Percentiles rank a stretch among this genome's conserved stretches.
Conservation (phyloP, 305 asterid species). For the Fraxinus sp. region DNA sequence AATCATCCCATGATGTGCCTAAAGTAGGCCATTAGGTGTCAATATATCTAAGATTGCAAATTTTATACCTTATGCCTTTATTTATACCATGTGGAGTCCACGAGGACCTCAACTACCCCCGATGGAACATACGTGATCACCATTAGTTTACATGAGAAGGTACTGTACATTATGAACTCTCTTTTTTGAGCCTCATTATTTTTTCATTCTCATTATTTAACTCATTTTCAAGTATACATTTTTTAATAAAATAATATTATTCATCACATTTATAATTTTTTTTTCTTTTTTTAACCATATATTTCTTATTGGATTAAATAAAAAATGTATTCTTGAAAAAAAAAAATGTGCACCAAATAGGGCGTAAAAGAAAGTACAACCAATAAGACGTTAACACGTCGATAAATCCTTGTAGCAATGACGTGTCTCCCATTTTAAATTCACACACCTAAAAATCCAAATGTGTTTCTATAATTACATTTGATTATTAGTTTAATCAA, state of each 20-base stretch:
- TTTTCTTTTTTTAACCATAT: too few species aligned
- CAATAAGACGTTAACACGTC: constrained; percentile 30
- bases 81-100: not conserved
- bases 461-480: not conserved
- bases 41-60: too few species aligned
- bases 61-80: too few species aligned
- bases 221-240: too few species aligned
- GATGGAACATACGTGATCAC: not conserved
- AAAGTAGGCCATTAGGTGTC: too few species aligned
- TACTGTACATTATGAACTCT: not conserved
- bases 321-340: too few species aligned
- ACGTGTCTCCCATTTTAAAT: constrained; percentile 27
- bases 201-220: too few species aligned
- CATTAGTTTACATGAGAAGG: not conserved
- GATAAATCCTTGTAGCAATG: constrained; percentile 5
- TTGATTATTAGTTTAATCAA: not conserved
- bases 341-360: not conserved
- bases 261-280: too few species aligned
- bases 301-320: too few species aligned
- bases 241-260: too few species aligned
- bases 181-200: too few species aligned
- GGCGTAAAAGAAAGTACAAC: not conserved
- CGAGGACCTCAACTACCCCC: constrained; percentile 12
- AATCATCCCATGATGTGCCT: too few species aligned
- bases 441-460: not conserved